Conservation (phyloP, 2,329 filamentous ascomycete genomes). For the Didymella glomerata region DNA sequence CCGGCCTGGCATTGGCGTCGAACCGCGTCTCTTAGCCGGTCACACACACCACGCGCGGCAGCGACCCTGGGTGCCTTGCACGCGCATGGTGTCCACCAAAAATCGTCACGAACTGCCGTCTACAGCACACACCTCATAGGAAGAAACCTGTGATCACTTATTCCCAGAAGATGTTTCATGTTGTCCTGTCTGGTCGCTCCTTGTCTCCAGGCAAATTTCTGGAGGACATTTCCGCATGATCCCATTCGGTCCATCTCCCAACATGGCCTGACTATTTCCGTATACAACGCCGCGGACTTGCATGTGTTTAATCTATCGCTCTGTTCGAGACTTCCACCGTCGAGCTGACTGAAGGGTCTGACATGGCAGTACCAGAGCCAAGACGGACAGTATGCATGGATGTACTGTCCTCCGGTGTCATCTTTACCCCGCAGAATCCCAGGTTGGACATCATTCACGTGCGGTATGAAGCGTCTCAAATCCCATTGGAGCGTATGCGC, state of each 20-base stretch:
- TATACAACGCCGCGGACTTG: conserved; percentile 3
- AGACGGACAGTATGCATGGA: conserved; percentile 6
- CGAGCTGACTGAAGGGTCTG: not conserved
- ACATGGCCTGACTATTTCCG: not conserved
- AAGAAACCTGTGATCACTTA: not conserved
- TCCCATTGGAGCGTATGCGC: conserved; percentile 9
- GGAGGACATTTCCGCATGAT: not conserved
- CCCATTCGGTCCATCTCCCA: conserved; percentile 5
- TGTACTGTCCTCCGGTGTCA: not conserved
- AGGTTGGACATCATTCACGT: conserved; percentile 1
- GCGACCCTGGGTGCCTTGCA: not conserved
- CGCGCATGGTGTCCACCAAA: not conserved
- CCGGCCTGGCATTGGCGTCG: not conserved
- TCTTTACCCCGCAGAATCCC: conserved; percentile 7
- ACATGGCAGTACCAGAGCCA: conserved; percentile 1
- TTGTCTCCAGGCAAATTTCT: not conserved
- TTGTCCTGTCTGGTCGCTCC: not conserved
- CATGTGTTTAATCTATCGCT: conserved; percentile 7
- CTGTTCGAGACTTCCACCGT: conserved; percentile 14
- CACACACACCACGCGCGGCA: not conserved
- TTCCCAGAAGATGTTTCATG: not conserved
- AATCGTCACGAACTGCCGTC: not conserved
- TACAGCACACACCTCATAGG: not conserved
- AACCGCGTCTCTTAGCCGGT: not conserved
- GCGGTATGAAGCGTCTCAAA: not conserved